Evolutionary conservation across 257 asterid species (phyloP), one percentile per base, ranked within the genome.

Genomic region (Lantana camara): DNA sequence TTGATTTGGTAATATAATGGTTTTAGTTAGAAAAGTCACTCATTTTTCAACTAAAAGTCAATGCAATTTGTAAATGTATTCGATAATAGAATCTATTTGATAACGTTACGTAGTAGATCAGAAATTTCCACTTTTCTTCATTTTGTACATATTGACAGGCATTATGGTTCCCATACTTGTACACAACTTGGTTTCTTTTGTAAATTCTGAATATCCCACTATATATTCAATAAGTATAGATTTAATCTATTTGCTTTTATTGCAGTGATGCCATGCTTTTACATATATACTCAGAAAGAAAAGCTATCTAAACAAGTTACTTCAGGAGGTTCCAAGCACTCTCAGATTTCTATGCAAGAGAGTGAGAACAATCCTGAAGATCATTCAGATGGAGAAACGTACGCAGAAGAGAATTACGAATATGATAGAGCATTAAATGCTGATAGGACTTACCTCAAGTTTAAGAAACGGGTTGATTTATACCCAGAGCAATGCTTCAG

Each of bases 401-500:
- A 84, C 73, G 96, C 78, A 69, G 85, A 75, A 73, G 98, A 92
- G 85, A 83, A 57, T 21, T 92, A 92, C 21, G 98, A 92, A 68
- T 85, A 92, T 59, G 98, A 89, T 73, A 79, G 68, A 71, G 84
- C 98, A 69, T 65, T 82, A 71, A 77, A 75, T 67, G 98, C 95
- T 23, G 97, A 92, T 69, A 80, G 98, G 71, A 75, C 84, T 61
- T 92, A 85, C 77, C 95, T 92, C 41, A 92, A 89, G 84, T 92
- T 92, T 83, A 89, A 73, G 83, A 92, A 92, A 72, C 80, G 95
- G 60, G 44, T 89, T 61, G 95, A 87, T 72, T 81, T 85, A 49
- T 78, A 80, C 76, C 95, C 91, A 40, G 87, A 83, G 71, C 98
- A 92, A 72, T 92, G 98, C 82, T 75, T 92, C 80, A 89, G 98